phyloP scores from a whole-genome alignment of 371 early-diverging fungal species.

The Mucor velutinosus region DNA sequence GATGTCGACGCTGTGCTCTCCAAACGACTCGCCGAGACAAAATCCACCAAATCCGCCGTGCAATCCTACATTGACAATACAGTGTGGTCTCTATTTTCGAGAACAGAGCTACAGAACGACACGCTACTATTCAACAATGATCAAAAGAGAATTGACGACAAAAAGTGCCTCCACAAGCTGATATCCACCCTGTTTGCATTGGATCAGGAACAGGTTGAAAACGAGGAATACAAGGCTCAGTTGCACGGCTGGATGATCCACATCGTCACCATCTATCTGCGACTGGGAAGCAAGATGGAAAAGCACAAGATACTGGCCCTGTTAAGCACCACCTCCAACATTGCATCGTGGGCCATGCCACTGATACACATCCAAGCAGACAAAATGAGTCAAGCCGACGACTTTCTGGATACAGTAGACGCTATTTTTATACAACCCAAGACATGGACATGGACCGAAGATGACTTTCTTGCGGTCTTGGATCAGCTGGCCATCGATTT shows the following conservation, averaged over 20 bases:
- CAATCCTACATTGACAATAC: conserved; percentile 52
- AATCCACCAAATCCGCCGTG: conserved; percentile 46
- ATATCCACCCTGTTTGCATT: conserved; percentile 9
- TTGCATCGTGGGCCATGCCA: conserved; percentile 56
- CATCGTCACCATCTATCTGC: conserved; percentile 11
- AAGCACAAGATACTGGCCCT: conserved; percentile 45
- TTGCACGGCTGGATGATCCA: conserved; percentile 21
- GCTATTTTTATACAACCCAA: conserved; percentile 22
- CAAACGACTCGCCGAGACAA: conserved; percentile 30
- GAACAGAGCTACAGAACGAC: conserved; percentile 11
- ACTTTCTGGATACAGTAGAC: conserved; percentile 37
- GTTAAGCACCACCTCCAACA: conserved; percentile 42
- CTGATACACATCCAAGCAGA: conserved; percentile 50
- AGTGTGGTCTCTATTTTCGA: conserved; percentile 28
- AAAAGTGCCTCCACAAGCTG: conserved; percentile 5
- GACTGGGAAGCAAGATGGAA: conserved; percentile 1
- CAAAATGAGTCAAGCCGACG: conserved; percentile 17
- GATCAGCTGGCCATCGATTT: conserved; percentile 62
- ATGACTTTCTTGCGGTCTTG: conserved; percentile 59
- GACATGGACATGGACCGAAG: conserved; percentile 52
- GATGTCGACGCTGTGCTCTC: conserved; percentile 30
- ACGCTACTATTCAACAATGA: conserved; percentile 13
- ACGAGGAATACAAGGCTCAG: not conserved
- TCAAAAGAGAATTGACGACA: conserved; percentile 10
- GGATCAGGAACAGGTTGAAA: conserved; percentile 4